phyloP scores from a whole-genome alignment of 305 asterid species.

The Rubia balearica region DNA sequence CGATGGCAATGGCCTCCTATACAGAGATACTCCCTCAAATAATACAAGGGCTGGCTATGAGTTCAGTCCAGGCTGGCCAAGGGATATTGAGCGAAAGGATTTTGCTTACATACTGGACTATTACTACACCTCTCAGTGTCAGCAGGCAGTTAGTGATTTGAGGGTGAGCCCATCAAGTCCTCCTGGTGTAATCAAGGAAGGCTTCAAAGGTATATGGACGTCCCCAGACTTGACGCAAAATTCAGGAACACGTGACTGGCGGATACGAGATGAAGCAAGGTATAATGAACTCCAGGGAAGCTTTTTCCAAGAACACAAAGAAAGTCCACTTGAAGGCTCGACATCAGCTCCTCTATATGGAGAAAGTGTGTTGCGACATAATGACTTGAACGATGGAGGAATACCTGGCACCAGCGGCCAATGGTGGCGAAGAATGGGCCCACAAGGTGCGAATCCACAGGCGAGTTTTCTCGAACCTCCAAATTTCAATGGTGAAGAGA shows the following conservation, averaged over 20 bases:
- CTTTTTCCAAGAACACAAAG: conserved; percentile 36
- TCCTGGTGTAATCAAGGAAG: conserved; percentile 27
- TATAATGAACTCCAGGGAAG: conserved; percentile 40
- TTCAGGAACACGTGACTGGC: conserved; percentile 26
- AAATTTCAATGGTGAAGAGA: conserved; percentile 28
- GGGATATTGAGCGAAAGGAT: conserved; percentile 49
- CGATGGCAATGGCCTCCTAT: conserved; percentile 33
- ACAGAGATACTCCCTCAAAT: conserved; percentile 34
- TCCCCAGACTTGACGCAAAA: conserved; percentile 29
- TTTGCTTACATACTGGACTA: conserved; percentile 83
- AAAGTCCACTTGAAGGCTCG: conserved; percentile 52
- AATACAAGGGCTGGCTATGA: conserved; percentile 32
- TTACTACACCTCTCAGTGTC: conserved; percentile 65
- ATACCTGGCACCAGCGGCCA: conserved; percentile 29
- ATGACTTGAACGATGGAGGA: conserved; percentile 24
- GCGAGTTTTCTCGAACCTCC: conserved; percentile 91
- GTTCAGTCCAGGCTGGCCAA: conserved; percentile 58
- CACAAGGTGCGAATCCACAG: conserved; percentile 29
- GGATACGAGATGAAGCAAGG: conserved; percentile 36
- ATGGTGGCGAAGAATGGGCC: conserved; percentile 66
- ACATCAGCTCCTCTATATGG: conserved; percentile 66
- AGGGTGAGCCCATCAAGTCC: conserved; percentile 26
- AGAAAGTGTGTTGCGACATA: conserved; percentile 55
- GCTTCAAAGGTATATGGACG: conserved; percentile 33
- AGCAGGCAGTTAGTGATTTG: conserved; percentile 27